Percentiles rank a stretch among this genome's conserved stretches.
Evolutionary conservation across 495 filamentous ascomycete species (phyloP).

Genomic region (Neurospora discreta): DNA sequence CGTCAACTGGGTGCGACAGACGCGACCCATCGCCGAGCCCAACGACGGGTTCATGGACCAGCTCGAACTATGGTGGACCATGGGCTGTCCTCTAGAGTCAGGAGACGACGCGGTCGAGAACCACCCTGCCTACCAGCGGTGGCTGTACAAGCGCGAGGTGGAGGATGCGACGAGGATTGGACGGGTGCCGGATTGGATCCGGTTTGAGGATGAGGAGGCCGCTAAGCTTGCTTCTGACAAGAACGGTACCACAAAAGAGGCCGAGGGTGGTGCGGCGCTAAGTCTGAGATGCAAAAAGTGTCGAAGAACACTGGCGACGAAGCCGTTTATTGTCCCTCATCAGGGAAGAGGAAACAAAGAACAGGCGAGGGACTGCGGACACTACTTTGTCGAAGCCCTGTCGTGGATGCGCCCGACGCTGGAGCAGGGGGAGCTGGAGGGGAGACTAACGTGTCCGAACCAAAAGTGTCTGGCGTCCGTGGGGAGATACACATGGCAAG

Average conservation of each 20-base stretch:
- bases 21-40: constrained; percentile 66
- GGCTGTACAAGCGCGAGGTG: constrained; percentile 73
- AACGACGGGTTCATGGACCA: constrained; percentile 86
- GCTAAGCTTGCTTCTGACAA: background rate
- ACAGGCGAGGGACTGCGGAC: constrained; percentile 55
- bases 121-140: constrained; percentile 70
- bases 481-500: constrained; percentile 92
- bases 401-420: constrained; percentile 86
- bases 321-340: constrained; percentile 32
- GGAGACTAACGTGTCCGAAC: constrained; percentile 74
- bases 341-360: constrained; percentile 10
- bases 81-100: constrained; percentile 50
- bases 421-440: constrained; percentile 64
- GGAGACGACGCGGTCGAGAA: constrained; percentile 38
- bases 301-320: constrained; percentile 38
- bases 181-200: constrained; percentile 53
- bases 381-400: constrained; percentile 81
- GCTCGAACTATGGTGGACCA: constrained; percentile 72
- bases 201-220: constrained; percentile 68
- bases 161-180: constrained; percentile 59
- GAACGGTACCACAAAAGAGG: background rate
- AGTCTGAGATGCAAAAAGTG: constrained; percentile 56
- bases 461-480: constrained; percentile 64
- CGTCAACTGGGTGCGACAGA: constrained; percentile 45
- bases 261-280: constrained; percentile 15